Conservation (phyloP, 805 yeast species). For the Saturnispora silvae region DNA sequence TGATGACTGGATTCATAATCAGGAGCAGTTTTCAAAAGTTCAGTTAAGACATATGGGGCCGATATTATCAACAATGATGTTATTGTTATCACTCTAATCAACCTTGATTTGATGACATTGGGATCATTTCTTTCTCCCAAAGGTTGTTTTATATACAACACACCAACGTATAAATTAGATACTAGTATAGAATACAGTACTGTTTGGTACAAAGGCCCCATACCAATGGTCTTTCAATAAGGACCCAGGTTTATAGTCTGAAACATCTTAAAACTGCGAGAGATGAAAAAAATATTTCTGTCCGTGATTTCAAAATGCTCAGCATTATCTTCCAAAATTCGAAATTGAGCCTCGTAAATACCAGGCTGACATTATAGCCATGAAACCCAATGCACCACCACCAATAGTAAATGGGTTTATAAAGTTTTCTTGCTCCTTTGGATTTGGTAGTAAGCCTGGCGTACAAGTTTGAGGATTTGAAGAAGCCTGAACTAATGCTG, state of each 20-base stretch:
- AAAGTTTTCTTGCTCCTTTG: constrained; percentile 32
- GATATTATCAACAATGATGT: constrained; percentile 24
- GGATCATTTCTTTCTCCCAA: constrained; percentile 32
- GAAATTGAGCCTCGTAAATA: constrained; percentile 44
- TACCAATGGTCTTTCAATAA: too few relatives aligned
- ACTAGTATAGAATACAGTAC: constrained; percentile 24
- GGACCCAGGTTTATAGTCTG: too few relatives aligned
- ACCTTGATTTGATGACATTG: constrained; percentile 31
- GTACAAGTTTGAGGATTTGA: constrained; percentile 68
- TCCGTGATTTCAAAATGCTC: background rate
- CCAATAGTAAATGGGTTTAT: constrained; percentile 48
- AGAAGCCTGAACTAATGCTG: constrained; percentile 84
- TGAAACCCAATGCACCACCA: constrained; percentile 59
- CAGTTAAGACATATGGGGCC: constrained; percentile 24
- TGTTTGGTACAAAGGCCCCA: constrained; percentile 10
- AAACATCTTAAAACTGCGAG: background rate
- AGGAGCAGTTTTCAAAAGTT: constrained; percentile 12
- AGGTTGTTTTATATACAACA: constrained; percentile 25
- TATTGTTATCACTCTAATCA: constrained; percentile 27
- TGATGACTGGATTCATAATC: constrained; percentile 3
- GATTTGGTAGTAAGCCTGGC: constrained; percentile 63
- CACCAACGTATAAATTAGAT: constrained; percentile 37
- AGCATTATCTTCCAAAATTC: constrained; percentile 6
- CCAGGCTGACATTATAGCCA: constrained; percentile 55
- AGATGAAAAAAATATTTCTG: background rate